phyloP scores from a whole-genome alignment of 306 rosid species.

The Quercus variabilis region DNA sequence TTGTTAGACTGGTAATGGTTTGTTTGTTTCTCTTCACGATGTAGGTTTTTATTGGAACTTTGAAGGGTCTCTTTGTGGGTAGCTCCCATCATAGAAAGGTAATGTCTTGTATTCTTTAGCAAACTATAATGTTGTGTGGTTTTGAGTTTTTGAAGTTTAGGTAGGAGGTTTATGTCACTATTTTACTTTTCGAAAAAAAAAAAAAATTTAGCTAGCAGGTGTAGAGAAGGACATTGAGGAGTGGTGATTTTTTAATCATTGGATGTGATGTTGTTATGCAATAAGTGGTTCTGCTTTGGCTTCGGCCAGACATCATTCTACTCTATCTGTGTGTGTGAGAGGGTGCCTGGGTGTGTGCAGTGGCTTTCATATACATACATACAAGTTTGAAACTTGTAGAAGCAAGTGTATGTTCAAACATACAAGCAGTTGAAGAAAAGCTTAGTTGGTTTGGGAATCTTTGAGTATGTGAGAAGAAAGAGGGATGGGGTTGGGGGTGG shows the following conservation, averaged over 20 bases:
- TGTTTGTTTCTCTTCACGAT: not conserved
- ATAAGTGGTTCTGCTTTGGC: not conserved
- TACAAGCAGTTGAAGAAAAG: not conserved
- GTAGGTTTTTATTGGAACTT: not conserved
- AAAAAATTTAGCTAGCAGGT: not conserved
- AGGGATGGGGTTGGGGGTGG: too few relatives aligned
- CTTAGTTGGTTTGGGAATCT: too few relatives aligned
- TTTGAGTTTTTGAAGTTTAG: not conserved
- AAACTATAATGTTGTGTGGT: not conserved
- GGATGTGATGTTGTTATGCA: not conserved
- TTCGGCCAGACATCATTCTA: not conserved
- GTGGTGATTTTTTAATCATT: not conserved
- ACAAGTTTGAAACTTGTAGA: not conserved
- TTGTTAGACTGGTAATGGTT: not conserved
- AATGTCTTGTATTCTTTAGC: not conserved
- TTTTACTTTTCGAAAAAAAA: too few relatives aligned
- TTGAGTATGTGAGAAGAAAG: too few relatives aligned
- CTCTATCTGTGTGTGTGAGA: too few relatives aligned
- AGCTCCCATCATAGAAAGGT: slow-evolving; percentile 12
- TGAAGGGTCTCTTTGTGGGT: not conserved
- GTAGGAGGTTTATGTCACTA: too few relatives aligned
- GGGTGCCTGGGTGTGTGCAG: not conserved
- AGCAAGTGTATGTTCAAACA: not conserved
- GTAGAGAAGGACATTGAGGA: not conserved
- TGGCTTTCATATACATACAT: too few relatives aligned